Evolutionary conservation across 2,329 filamentous ascomycete species (phyloP), one percentile per base, ranked within the genome.

Genomic region (Sporothrix schenckii): DNA sequence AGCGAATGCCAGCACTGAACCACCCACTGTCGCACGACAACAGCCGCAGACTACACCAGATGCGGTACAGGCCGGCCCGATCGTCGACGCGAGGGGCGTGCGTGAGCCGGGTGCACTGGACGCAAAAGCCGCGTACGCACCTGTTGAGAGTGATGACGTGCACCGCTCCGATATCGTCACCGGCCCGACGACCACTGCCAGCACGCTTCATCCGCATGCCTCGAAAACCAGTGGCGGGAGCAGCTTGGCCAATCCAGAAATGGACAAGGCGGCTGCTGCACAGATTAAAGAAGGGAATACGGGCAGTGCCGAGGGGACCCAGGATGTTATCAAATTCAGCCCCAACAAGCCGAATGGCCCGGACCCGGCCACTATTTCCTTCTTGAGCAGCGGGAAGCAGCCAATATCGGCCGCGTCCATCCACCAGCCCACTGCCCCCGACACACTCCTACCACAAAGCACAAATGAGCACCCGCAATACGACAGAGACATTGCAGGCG

Each of bases 391-490:
- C 13, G 78, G 78, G n/a, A 68, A 75, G 5, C 74, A 74, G 71
- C 68, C 71, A 14, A 60, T 71, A 10, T 71, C 76, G 0, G 70
- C 76, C 47, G 69, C 72, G 0, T 75, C 74, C 50, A 75, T 77
- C 13, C 72, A 74, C 19, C 39, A 76, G 16, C 76, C 75, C 69
- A 71, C 30, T 21, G 54, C 66, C 27, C 50, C 41, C 2, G 50
- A 66, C 4, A 73, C 73, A 14, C 72, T 73, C 5, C 78, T 89
- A 0, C 82, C 83, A 0, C 85, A 89, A 72, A 88, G 90, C 75
- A 87, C 83, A 0, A 80, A 85, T 1, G 82, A 86, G 0, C 81
- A 88, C 53, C 86, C 88, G 0, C 86, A 91, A 73, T 92, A 91
- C 76, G 91, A 93, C 74, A 71, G 74, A 0, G 84, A 87, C 68